These are phyloP conservation scores for Atkinsonella hypoxylon DNA, from an alignment of 2,329 filamentous ascomycete genomes.

Conservation along the genomic window DNA sequence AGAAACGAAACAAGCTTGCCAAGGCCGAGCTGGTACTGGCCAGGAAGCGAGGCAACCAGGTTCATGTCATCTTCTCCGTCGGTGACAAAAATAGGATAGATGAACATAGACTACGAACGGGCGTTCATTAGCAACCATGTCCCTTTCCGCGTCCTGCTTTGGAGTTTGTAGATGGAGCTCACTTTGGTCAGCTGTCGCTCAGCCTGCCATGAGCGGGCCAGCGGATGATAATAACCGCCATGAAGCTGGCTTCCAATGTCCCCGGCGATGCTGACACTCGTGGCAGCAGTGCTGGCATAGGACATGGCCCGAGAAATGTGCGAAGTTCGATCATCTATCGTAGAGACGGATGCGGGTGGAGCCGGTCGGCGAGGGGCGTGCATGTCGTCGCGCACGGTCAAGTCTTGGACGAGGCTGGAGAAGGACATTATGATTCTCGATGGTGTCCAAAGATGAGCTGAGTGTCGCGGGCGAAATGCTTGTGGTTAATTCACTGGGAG, in stretches of 20 bases:
- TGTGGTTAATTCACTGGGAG: neutral
- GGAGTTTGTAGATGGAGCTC: neutral
- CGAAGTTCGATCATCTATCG: slow-evolving; percentile 47
- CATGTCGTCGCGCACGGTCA: slow-evolving; percentile 45
- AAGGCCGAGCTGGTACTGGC: slow-evolving; percentile 77
- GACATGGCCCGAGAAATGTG: slow-evolving; percentile 53
- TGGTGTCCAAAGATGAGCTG: neutral
- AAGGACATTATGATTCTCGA: slow-evolving; percentile 42
- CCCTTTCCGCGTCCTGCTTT: neutral
- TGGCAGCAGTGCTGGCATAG: slow-evolving; percentile 54
- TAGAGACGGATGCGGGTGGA: slow-evolving; percentile 36
- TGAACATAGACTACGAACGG: slow-evolving; percentile 73
- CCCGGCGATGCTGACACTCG: slow-evolving; percentile 56
- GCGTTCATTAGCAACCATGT: neutral
- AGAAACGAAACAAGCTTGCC: slow-evolving; percentile 80
- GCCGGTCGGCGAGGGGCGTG: slow-evolving; percentile 33
- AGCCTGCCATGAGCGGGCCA: slow-evolving; percentile 71
- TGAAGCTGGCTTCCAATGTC: slow-evolving; percentile 78
- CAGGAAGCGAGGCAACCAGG: slow-evolving; percentile 79
- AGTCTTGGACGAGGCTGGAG: slow-evolving; percentile 54
- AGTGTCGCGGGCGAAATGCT: neutral
- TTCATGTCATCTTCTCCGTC: slow-evolving; percentile 89
- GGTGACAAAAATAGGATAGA: slow-evolving; percentile 93
- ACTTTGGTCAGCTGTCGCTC: slow-evolving; percentile 81
- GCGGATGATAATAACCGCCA: slow-evolving; percentile 69